These are phyloP conservation scores for Panicum virgatum DNA, from an alignment of 202 grass and related monocot genomes.

Conservation along the genomic window DNA sequence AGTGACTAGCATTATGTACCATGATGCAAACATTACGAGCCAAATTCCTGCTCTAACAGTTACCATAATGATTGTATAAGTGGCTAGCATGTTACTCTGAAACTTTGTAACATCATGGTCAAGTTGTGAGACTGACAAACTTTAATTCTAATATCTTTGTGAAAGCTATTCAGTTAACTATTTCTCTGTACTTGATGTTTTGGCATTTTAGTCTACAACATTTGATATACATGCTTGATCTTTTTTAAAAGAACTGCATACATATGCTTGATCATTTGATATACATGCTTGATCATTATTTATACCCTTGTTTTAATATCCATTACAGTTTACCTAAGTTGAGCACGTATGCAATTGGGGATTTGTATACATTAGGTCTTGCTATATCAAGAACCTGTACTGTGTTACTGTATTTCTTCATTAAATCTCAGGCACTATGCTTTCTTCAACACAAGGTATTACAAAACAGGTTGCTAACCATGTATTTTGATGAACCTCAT, in stretches of 20 bases:
- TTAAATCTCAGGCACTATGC: conserved; percentile 22
- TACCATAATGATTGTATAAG: conserved; percentile 2
- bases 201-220: background rate
- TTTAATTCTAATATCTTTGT: background rate
- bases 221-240: no score
- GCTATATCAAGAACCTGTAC: background rate
- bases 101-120: background rate
- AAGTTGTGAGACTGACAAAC: conserved; percentile 5
- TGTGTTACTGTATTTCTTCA: background rate
- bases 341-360: background rate
- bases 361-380: background rate
- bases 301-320: conserved; percentile 5
- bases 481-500: conserved; percentile 41
- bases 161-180: background rate
- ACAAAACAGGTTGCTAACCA: conserved; percentile 25
- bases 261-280: no score
- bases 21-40: background rate
- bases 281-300: background rate
- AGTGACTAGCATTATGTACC: background rate
- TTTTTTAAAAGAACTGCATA: no score
- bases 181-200: background rate
- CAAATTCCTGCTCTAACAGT: conserved; percentile 9
- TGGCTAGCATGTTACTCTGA: conserved; percentile 5
- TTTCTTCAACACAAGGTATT: conserved; percentile 22
- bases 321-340: background rate